Base-by-base conservation (phyloP, 352 stramenopile species). In the Phytophthora sojae region DNA sequence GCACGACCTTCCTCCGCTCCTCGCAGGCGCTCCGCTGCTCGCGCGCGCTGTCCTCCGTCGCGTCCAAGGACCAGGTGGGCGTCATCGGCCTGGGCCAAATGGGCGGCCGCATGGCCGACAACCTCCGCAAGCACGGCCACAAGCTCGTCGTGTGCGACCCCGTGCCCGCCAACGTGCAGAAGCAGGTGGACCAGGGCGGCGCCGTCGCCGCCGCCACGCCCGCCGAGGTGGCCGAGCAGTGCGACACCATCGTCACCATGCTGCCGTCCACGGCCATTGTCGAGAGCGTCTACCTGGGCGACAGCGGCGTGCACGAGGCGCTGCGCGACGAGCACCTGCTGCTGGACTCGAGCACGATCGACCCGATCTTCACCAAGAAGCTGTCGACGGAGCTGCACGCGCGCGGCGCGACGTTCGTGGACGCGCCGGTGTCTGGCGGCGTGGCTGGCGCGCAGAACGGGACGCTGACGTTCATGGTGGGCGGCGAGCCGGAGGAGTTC, bases 401-500 rank as follows among this genome's bases (percentile, higher is more conserved):
- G 42, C 67, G 58, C 23, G 82, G 85, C 6, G 88, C 80, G 29
- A 79, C 67, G 7, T 94, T 99, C 67, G 85, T 99, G 8, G 97
- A 99, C 78, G 97, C 97, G 15, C 97, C 97, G 1, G 97, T 99
- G 42, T 99, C 94, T 59, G 97, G 97, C 30, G 97, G 97, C n/a
- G 96, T 99, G 15, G 91, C 92, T 14, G 97, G 96, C n/a, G 97
- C 97, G 5, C 85, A 97, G 83, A 96, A 97, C 65, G 97, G 83
- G 26, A 99, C 96, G 45, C 82, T 99, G 15, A 99, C 97, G n/a
- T 99, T 99, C 82, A 99, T 99, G 93, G 93, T 99, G 39, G 96
- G 96, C 49, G 92, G 90, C 55, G 73, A 81, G 42, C 55, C 61
- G 14, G 61, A 75, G 2, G 88, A 92, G 50, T 96, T 92, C 57